Conservation (phyloP, 2,329 filamentous ascomycete genomes). For the Diaporthe humulicola region DNA sequence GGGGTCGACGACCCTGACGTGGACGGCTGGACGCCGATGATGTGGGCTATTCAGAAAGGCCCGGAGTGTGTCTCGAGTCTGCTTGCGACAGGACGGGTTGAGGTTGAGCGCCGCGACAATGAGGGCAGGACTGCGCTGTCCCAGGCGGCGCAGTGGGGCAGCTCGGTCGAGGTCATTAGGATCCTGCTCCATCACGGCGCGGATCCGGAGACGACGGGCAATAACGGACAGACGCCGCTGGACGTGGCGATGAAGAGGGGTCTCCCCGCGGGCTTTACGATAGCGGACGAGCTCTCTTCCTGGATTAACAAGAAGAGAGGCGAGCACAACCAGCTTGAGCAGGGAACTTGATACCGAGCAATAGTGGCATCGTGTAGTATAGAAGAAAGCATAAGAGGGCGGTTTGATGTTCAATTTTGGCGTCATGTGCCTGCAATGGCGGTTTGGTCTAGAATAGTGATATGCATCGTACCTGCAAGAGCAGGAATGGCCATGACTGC, state of each 20-base stretch:
- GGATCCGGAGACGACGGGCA: neutral
- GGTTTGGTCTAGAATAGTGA: too few species aligned
- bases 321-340: neutral
- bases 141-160: conserved; percentile 9
- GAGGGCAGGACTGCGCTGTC: conserved; percentile 3
- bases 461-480: too few species aligned
- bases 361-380: neutral
- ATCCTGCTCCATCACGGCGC: conserved; percentile 2
- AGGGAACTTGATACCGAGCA: neutral
- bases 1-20: conserved; percentile 3
- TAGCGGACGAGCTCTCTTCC: neutral
- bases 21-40: conserved; percentile 9
- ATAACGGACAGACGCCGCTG: neutral
- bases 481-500: too few species aligned
- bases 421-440: neutral
- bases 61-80: neutral
- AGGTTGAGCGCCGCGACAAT: neutral
- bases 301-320: conserved; percentile 16
- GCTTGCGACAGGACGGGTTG: neutral
- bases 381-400: rapidly evolving
- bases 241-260: conserved; percentile 9
- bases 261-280: neutral
- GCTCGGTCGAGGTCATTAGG: conserved; percentile 5
- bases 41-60: conserved; percentile 11
- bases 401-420: neutral